These are phyloP conservation scores for Amanita pallidorosea DNA, from an alignment of 768 basidiomycete species.

Conservation along the genomic window DNA sequence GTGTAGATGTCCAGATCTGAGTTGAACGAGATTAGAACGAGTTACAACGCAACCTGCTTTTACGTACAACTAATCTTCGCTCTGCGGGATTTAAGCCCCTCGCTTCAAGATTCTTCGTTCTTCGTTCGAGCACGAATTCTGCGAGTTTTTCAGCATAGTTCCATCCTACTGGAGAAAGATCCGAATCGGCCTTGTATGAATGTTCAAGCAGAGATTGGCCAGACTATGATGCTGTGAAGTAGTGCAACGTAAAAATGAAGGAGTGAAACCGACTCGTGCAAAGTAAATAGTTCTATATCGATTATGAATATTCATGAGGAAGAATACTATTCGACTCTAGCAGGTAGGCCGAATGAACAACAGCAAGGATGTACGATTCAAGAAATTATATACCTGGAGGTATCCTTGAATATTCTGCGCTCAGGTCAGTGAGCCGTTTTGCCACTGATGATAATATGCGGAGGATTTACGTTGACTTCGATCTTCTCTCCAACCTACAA, in stretches of 20 bases:
- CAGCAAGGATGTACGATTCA: neutral
- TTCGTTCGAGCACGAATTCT: slow-evolving; percentile 80
- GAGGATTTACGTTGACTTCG: slow-evolving; percentile 68
- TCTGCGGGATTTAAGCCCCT: slow-evolving; percentile 52
- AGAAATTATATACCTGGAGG: slow-evolving; percentile 46
- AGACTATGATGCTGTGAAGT: slow-evolving; percentile 44
- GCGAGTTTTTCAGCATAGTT: slow-evolving; percentile 87
- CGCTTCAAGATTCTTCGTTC: slow-evolving; percentile 66
- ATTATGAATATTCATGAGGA: slow-evolving; percentile 99
- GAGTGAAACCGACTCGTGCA: slow-evolving; percentile 57
- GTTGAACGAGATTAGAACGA: neutral
- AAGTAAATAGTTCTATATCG: slow-evolving; percentile 91
- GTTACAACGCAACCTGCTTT: neutral
- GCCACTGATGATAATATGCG: neutral
- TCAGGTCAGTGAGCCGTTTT: neutral
- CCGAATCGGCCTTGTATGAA: slow-evolving; percentile 97
- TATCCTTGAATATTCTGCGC: slow-evolving; percentile 77
- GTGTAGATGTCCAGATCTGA: slow-evolving; percentile 96
- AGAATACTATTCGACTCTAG: slow-evolving; percentile 93
- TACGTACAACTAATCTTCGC: slow-evolving; percentile 56
- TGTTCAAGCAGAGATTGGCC: slow-evolving; percentile 99
- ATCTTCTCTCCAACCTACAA: slow-evolving; percentile 90
- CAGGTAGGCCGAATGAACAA: neutral
- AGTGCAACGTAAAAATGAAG: slow-evolving; percentile 2
- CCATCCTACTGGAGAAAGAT: slow-evolving; percentile 91